Conservation (phyloP, 169 alveolate species). For the Plasmodium ovale region DNA sequence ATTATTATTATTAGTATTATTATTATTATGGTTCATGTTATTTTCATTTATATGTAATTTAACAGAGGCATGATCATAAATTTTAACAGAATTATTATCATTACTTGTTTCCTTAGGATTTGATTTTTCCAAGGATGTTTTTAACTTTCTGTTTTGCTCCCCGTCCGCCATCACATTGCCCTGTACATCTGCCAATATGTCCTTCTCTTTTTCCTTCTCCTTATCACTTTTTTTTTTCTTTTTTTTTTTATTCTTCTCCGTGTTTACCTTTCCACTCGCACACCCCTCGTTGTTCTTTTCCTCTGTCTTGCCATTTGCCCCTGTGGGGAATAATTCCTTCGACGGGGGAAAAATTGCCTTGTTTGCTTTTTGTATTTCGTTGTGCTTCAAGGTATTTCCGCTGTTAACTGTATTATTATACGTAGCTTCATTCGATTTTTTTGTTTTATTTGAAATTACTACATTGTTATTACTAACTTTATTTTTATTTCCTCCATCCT, state of each 20-base stretch:
- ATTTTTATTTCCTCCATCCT: no score
- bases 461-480: no score
- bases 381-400: not conserved
- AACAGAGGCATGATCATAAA: constrained; percentile 8
- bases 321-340: not conserved
- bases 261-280: not conserved
- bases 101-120: constrained; percentile 54
- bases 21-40: not conserved
- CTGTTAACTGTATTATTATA: not conserved
- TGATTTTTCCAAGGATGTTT: constrained; percentile 11
- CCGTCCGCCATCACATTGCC: not conserved
- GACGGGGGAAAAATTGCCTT: no score
- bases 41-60: not conserved
- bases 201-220: not conserved
- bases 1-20: constrained; percentile 1
- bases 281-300: not conserved
- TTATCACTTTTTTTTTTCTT: constrained; percentile 2
- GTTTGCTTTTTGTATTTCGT: not conserved
- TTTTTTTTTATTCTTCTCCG: constrained; percentile 9
- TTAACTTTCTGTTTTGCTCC: constrained; percentile 1
- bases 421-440: not conserved
- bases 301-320: not conserved
- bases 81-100: constrained; percentile 24
- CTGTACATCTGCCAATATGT: not conserved
- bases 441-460: not conserved